Evolutionary conservation across 2,329 filamentous ascomycete species (phyloP), one percentile per base, ranked within the genome.

Genomic region (Xylaria sp.): DNA sequence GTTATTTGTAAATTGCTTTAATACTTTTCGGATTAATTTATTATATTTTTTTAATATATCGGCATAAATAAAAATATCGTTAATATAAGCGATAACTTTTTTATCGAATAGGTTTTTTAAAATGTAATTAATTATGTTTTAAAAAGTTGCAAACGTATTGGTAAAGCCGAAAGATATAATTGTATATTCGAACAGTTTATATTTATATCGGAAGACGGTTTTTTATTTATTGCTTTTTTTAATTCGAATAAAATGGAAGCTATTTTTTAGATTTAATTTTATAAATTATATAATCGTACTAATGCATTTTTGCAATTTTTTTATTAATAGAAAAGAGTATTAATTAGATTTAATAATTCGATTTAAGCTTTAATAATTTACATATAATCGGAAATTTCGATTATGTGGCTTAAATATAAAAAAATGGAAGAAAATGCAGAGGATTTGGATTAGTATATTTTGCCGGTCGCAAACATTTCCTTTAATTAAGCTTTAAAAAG

Each of bases 131-230:
- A 61, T 54, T 13, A 57, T 48, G 11, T 18, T 26, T 43, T 60
- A 41, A 38, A 59, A 61, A 7, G 44, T 47, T 21, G 50, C 48
- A 17, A 45, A 40, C 17, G 49, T 44, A 19, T 63, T 64, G 11
- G 48, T 64, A 34, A 71, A 41, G 1, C 61, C 55, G 52, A 72
- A 72, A 13, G 54, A 57, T 48, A 70, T 69, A 18, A 71, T 45
- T 26, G 64, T 39, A 46, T 69, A 72, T 43, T 72, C 54, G 54
- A 57, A 73, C 24, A 64, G 44, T 2, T 58, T 50, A 44, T 62
- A 69, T 29, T 46, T 40, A 11, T 21, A 67, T 19, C 53, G 45
- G 56, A 72, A 72, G 16, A 48, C 57, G 7, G 48, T 73, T 45
- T 71, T 72, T 54, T 55, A 71, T 60, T 71, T 44, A 22, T 72